phyloP scores from a whole-genome alignment of 2,329 filamentous ascomycete species.

The Beauveria medogensis region DNA sequence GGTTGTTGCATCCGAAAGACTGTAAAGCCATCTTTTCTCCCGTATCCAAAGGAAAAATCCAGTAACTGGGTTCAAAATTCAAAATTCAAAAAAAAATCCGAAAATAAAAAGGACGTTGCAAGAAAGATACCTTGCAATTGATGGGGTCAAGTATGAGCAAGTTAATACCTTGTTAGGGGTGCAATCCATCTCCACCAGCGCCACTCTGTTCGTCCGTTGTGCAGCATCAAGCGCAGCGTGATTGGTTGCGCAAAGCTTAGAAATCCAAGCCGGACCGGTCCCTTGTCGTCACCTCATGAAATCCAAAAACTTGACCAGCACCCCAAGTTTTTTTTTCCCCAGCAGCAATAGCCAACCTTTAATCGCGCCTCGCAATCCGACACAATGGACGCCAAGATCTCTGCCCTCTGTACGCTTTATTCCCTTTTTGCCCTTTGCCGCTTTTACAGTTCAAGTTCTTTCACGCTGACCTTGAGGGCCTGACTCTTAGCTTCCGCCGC shows the following conservation, averaged over 20 bases:
- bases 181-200: background rate
- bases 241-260: conserved; percentile 10
- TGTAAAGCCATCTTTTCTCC: no score
- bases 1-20: no score
- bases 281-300: conserved; percentile 1
- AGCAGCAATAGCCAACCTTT: background rate
- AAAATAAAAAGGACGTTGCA: no score
- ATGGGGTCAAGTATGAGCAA: no score
- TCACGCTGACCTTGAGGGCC: background rate
- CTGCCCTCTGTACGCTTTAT: background rate
- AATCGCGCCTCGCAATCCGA: background rate
- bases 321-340: background rate
- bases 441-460: no score
- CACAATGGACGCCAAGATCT: conserved; percentile 25
- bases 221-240: background rate
- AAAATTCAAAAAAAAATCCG: no score
- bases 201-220: background rate
- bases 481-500: conserved; percentile 8
- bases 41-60: no score
- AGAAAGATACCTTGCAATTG: no score
- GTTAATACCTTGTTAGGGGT: no score
- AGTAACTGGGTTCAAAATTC: no score
- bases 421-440: no score
- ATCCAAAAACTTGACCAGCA: background rate
- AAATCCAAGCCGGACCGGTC: conserved; percentile 7